Evolutionary conservation across 176 grass and related monocot species (phyloP).

Genomic region (Carex scoparia): DNA sequence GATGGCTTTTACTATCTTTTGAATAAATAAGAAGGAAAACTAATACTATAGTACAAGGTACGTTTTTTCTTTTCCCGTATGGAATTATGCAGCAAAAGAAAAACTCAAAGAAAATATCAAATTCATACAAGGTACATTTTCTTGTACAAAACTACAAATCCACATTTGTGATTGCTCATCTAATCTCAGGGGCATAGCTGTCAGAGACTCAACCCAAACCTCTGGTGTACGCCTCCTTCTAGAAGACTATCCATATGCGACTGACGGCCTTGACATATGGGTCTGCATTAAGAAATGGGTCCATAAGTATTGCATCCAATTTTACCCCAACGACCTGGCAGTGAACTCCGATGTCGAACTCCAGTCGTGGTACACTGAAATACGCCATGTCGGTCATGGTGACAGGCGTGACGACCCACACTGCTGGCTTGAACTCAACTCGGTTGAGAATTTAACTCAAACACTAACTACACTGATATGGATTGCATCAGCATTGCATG

Average conservation of each 20-base stretch:
- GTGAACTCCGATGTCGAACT: conserved; percentile 52
- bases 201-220: conserved; percentile 18
- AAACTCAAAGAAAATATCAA: not conserved
- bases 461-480: conserved; percentile 77
- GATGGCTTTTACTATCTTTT: not conserved
- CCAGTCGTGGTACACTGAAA: conserved; percentile 75
- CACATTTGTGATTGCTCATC: not conserved
- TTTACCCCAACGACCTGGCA: conserved; percentile 45
- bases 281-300: conserved; percentile 70
- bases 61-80: not conserved
- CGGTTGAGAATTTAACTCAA: conserved; percentile 35
- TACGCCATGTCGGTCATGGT: conserved; percentile 65
- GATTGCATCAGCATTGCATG: conserved; percentile 86
- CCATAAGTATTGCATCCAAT: conserved; percentile 51
- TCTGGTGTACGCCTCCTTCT: conserved; percentile 44
- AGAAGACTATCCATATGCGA: conserved; percentile 81
- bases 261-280: conserved; percentile 85
- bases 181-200: conserved; percentile 54
- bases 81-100: not conserved
- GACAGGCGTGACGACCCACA: conserved; percentile 46
- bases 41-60: not conserved
- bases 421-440: conserved; percentile 71
- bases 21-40: not conserved
- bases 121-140: not conserved
- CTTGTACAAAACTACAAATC: not conserved